Evolutionary conservation across 306 rosid species (phyloP).

Genomic region (Fragaria nilgerrensis): DNA sequence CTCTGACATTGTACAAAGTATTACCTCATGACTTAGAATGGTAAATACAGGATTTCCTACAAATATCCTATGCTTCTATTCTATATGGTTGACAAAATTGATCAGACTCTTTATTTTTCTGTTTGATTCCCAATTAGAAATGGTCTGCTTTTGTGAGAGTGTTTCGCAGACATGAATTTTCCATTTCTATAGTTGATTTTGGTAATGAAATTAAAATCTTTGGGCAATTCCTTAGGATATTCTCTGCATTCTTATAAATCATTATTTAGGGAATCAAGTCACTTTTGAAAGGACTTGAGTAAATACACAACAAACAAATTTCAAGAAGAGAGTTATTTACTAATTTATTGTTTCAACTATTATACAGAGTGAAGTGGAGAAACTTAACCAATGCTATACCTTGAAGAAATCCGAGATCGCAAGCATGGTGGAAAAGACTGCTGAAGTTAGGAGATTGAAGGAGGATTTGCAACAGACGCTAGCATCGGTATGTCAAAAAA

Average conservation of each 20-base stretch:
- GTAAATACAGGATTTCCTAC: neutral
- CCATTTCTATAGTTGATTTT: neutral
- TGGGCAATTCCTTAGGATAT: neutral
- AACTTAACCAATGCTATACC: constrained; percentile 37
- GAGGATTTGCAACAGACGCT: constrained; percentile 50
- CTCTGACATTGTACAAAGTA: neutral
- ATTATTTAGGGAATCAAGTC: neutral
- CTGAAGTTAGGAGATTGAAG: constrained; percentile 67
- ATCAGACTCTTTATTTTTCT: neutral
- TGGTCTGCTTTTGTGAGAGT: neutral
- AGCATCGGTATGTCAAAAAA: constrained; percentile 53
- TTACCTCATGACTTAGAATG: neutral
- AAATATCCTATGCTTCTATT: neutral
- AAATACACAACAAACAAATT: neutral
- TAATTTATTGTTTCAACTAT: constrained; percentile 5
- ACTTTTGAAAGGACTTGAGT: neutral
- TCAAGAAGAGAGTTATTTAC: neutral
- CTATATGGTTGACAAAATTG: neutral
- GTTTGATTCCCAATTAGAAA: neutral
- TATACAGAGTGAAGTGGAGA: constrained; percentile 48
- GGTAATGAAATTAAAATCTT: neutral
- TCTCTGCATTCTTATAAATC: neutral
- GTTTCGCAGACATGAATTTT: neutral
- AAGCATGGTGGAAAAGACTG: constrained; percentile 58
- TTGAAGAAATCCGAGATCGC: constrained; percentile 56